Conservation (phyloP, 495 filamentous ascomycete genomes). For the Xylaria acuta region DNA sequence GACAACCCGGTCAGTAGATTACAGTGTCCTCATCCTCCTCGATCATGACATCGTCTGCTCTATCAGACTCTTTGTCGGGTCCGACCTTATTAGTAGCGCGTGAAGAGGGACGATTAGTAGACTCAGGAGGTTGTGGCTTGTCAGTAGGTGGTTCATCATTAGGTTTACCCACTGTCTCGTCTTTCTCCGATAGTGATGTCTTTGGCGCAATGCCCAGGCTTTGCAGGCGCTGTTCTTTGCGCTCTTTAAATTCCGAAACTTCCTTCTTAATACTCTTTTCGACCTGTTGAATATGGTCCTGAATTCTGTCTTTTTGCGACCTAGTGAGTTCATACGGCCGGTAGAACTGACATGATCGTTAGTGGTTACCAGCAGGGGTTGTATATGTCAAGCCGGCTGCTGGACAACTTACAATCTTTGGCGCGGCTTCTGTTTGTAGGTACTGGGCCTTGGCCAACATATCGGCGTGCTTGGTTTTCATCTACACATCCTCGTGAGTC, state of each 20-base stretch:
- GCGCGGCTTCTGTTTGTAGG: constrained; percentile 74
- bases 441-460: constrained; percentile 76
- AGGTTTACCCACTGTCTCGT: constrained; percentile 55
- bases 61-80: constrained; percentile 60
- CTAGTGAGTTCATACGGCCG: constrained; percentile 80
- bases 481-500: constrained; percentile 60
- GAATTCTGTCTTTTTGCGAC: constrained; percentile 54
- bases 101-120: constrained; percentile 44
- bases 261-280: constrained; percentile 56
- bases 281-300: constrained; percentile 52
- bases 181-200: constrained; percentile 27
- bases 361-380: constrained; percentile 21
- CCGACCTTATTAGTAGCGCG: constrained; percentile 38
- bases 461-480: constrained; percentile 77
- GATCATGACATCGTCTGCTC: constrained; percentile 73
- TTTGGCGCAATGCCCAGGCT: constrained; percentile 39
- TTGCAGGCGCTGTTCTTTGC: constrained; percentile 40
- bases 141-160: constrained; percentile 52
- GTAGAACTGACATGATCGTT: constrained; percentile 70
- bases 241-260: constrained; percentile 49
- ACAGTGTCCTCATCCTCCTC: constrained; percentile 85
- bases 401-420: constrained; percentile 70
- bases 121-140: constrained; percentile 42
- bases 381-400: constrained; percentile 15
- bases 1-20: constrained; percentile 65